Evolutionary conservation across 495 filamentous ascomycete genomes (phyloP).

Genomic region (Usnea hakonensis): DNA sequence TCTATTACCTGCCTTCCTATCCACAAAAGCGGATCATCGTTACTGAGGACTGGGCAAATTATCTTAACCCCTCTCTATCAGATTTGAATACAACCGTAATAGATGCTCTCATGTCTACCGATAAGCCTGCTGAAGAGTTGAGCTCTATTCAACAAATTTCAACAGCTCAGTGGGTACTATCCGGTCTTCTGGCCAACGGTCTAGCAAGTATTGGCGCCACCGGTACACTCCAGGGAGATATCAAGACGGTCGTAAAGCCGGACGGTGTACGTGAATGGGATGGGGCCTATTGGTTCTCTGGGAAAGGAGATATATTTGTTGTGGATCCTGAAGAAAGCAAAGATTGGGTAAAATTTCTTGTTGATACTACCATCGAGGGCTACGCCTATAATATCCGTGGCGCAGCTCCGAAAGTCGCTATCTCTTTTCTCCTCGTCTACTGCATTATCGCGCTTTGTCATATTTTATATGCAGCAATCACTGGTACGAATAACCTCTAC

Average conservation of each 20-base stretch:
- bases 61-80: conserved; percentile 9
- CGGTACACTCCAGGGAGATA: conserved; percentile 10
- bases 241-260: neutral
- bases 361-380: conserved; percentile 14
- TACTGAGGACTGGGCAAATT: conserved; percentile 1
- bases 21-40: conserved; percentile 2
- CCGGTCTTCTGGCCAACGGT: conserved; percentile 12
- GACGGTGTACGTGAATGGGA: neutral
- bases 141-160: neutral
- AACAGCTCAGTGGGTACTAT: neutral
- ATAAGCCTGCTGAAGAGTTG: neutral
- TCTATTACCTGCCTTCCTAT: neutral
- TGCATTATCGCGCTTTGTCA: conserved; percentile 11
- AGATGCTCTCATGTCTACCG: conserved; percentile 2
- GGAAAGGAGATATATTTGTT: conserved; percentile 14
- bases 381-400: conserved; percentile 15
- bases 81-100: conserved; percentile 4
- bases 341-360: conserved; percentile 14
- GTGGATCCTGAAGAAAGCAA: conserved; percentile 20
- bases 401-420: conserved; percentile 13
- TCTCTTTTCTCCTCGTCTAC: conserved; percentile 13
- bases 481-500: conserved; percentile 5
- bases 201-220: conserved; percentile 9
- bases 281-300: conserved; percentile 15
- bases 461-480: conserved; percentile 10